phyloP scores from a whole-genome alignment of 2,329 filamentous ascomycete genomes.

The Diaporthe vexans region DNA sequence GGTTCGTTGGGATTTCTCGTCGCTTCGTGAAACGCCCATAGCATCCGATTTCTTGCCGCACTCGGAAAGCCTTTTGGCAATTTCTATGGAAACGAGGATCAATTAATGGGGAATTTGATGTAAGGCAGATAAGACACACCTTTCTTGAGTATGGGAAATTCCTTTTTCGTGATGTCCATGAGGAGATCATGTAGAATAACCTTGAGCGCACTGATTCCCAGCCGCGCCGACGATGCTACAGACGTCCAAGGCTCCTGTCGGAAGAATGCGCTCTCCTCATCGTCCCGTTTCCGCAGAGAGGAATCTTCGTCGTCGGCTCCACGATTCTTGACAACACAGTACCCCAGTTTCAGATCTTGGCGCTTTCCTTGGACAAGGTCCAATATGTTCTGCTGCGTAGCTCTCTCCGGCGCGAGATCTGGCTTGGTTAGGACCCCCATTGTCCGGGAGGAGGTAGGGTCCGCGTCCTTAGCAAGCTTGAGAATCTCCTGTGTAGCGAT shows the following conservation, averaged over 20 bases:
- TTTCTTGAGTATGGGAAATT: slow-evolving; percentile 53
- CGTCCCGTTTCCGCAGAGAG: slow-evolving; percentile 49
- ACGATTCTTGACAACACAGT: slow-evolving; percentile 64
- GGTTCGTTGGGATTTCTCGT: slow-evolving; percentile 50
- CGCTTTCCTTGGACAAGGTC: slow-evolving; percentile 59
- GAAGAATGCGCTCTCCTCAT: slow-evolving; percentile 56
- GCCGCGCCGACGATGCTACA: slow-evolving; percentile 45
- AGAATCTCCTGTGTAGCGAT: slow-evolving; percentile 56
- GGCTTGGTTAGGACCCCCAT: slow-evolving; percentile 71
- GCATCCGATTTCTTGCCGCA: slow-evolving; percentile 43
- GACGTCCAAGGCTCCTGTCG: slow-evolving; percentile 52
- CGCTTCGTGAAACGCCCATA: slow-evolving; percentile 51
- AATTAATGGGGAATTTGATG: background rate
- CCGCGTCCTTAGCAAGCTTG: slow-evolving; percentile 54
- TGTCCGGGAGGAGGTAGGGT: slow-evolving; percentile 57
- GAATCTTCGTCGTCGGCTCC: slow-evolving; percentile 57
- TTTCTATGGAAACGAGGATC: slow-evolving; percentile 42
- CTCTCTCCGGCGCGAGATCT: slow-evolving; percentile 63
- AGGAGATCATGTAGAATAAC: slow-evolving; percentile 54
- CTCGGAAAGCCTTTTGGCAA: slow-evolving; percentile 41
- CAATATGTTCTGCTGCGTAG: slow-evolving; percentile 54
- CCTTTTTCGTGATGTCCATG: slow-evolving; percentile 55
- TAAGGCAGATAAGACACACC: background rate
- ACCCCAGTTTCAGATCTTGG: slow-evolving; percentile 60
- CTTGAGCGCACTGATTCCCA: slow-evolving; percentile 55